phyloP scores from a whole-genome alignment of 2,329 filamentous ascomycete species.

The Fusarium sp. region DNA sequence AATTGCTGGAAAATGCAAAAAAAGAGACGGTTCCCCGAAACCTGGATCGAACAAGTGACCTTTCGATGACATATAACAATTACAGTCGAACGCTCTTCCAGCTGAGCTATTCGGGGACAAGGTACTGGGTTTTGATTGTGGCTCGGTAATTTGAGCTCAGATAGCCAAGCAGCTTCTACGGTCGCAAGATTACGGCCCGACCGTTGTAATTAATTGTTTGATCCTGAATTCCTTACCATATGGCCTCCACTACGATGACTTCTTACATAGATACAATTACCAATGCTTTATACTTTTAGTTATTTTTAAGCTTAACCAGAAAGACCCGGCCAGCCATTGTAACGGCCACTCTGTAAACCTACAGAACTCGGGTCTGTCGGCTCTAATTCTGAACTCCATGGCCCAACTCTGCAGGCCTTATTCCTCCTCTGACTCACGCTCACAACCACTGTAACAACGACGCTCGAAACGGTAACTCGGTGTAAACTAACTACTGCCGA shows the following conservation, averaged over 20 bases:
- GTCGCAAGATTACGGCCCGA: not conserved
- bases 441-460: not conserved
- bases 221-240: not conserved
- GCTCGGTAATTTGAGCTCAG: accelerated
- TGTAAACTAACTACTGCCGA: slow-evolving; percentile 19
- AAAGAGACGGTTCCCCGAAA: slow-evolving; percentile 26
- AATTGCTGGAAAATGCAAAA: not conserved
- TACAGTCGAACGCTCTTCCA: slow-evolving; percentile 42
- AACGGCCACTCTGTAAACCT: not conserved
- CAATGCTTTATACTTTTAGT: accelerated
- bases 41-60: slow-evolving; percentile 42
- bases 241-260: not conserved
- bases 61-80: slow-evolving; percentile 33
- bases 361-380: not conserved
- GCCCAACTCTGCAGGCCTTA: no score
- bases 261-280: not conserved
- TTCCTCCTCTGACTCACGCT: not conserved
- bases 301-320: not conserved
- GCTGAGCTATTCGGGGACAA: slow-evolving; percentile 40
- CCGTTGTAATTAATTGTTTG: not conserved
- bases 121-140: not conserved
- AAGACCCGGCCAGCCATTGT: no score
- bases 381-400: not conserved
- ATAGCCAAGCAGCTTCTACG: accelerated
- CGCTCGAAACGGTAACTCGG: slow-evolving; percentile 23